Conservation (phyloP, 768 basidiomycete species). For the Phaeolepiota aurea region DNA sequence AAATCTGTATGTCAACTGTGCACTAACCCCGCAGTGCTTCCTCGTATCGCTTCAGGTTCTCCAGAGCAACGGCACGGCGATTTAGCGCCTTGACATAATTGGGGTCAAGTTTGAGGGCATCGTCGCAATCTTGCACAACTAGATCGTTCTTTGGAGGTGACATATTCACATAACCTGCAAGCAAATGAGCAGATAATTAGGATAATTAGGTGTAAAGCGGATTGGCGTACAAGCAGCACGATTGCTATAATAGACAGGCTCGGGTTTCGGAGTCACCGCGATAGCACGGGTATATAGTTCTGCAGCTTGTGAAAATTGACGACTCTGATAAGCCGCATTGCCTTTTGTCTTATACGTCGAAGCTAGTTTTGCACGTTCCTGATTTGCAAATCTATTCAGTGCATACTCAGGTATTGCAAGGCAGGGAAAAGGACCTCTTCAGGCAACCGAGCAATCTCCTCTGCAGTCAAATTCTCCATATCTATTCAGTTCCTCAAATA, state of each 20-base stretch:
- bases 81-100: slow-evolving; percentile 89
- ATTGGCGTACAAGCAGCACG: slow-evolving; percentile 80
- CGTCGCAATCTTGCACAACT: slow-evolving; percentile 84
- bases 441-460: slow-evolving; percentile 50
- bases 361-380: slow-evolving; percentile 63
- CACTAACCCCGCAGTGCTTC: slow-evolving; percentile 72
- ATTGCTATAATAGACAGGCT: slow-evolving; percentile 95
- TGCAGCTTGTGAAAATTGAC: slow-evolving; percentile 50
- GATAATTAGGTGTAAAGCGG: not conserved
- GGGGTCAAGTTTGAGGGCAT: slow-evolving; percentile 74
- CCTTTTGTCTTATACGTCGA: slow-evolving; percentile 63
- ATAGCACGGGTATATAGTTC: slow-evolving; percentile 72
- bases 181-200: slow-evolving; percentile 1
- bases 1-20: not conserved
- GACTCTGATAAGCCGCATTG: slow-evolving; percentile 59
- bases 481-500: slow-evolving; percentile 9
- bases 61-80: slow-evolving; percentile 80
- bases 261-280: slow-evolving; percentile 63
- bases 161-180: slow-evolving; percentile 84
- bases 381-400: not conserved
- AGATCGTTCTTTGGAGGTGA: slow-evolving; percentile 73
- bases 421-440: slow-evolving; percentile 39
- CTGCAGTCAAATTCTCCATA: slow-evolving; percentile 41
- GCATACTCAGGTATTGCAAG: not conserved
- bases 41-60: slow-evolving; percentile 63